These are phyloP conservation scores for Colletotrichum sp. DNA, from an alignment of 2,329 filamentous ascomycete genomes.

Conservation along the genomic window DNA sequence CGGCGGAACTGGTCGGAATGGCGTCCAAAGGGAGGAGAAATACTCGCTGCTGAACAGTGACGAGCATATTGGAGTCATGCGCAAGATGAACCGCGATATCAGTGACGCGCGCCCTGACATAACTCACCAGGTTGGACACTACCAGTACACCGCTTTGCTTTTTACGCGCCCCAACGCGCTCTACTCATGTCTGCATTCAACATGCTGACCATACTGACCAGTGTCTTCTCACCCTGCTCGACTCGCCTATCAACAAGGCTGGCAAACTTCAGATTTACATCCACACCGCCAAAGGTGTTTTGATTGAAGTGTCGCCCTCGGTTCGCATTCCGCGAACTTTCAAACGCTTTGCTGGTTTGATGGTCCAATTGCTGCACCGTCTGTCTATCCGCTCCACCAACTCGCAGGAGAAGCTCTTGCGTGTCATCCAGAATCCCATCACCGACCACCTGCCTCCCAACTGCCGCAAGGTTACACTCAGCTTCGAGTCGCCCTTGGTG, in stretches of 20 bases:
- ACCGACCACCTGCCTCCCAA: constrained; percentile 96
- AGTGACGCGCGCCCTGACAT: constrained; percentile 98
- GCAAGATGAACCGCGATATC: constrained; percentile 99
- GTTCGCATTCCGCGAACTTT: constrained; percentile 98
- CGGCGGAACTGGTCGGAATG: constrained; percentile 67
- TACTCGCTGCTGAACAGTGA: constrained; percentile 98
- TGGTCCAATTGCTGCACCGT: constrained; percentile 96
- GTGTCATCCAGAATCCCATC: constrained; percentile 97
- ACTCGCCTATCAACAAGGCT: constrained; percentile 98
- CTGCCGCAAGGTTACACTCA: constrained; percentile 96
- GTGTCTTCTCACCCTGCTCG: constrained; percentile 95
- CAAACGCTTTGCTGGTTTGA: constrained; percentile 97
- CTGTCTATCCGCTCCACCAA: constrained; percentile 96
- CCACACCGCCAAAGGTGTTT: constrained; percentile 93
- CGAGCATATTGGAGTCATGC: constrained; percentile 98
- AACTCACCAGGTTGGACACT: constrained; percentile 84
- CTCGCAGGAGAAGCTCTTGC: constrained; percentile 95
- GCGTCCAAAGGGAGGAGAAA: constrained; percentile 82
- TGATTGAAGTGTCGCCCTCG: constrained; percentile 98
- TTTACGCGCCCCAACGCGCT: constrained; percentile 26
- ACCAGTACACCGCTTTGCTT: constrained; percentile 20
- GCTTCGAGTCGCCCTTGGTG: constrained; percentile 88
- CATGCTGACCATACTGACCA: constrained; percentile 54
- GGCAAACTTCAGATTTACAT: constrained; percentile 98
- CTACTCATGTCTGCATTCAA: constrained; percentile 44